Evolutionary conservation across 345 rosid species (phyloP).

Genomic region (Eucalyptus pauciflora): DNA sequence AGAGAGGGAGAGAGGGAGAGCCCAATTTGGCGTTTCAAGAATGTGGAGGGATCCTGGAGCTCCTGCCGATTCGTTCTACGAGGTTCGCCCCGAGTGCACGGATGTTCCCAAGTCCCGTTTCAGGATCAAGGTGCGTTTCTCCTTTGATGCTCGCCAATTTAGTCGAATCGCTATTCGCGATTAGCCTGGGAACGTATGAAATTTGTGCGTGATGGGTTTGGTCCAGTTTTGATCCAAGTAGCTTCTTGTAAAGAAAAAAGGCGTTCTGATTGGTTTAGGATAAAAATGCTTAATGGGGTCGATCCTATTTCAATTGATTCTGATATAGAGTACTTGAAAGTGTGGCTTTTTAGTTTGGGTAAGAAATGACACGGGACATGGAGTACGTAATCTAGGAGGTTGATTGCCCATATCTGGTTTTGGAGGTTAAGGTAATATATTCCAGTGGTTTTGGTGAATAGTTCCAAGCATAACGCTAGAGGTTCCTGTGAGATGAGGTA

Average conservation of each 20-base stretch:
- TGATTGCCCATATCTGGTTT: background rate
- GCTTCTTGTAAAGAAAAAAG: background rate
- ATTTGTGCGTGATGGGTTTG: background rate
- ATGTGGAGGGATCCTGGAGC: constrained; percentile 63
- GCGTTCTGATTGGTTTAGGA: background rate
- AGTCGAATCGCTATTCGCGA: background rate
- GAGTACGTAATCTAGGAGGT: background rate
- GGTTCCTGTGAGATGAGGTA: background rate
- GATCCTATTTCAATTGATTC: background rate
- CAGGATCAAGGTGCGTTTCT: constrained; percentile 68
- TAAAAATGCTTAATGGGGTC: background rate
- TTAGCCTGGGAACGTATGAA: background rate
- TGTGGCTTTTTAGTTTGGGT: background rate
- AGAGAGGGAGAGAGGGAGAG: background rate
- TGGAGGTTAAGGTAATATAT: background rate
- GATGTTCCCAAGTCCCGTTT: constrained; percentile 88
- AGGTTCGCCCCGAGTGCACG: constrained; percentile 88
- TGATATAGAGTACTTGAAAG: background rate
- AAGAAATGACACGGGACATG: background rate
- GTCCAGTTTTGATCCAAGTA: background rate
- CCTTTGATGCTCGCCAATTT: background rate
- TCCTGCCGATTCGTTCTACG: constrained; percentile 83
- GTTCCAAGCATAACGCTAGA: background rate
- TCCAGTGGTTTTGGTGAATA: background rate
- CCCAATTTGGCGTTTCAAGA: background rate